These are phyloP conservation scores for Apophysomyces variabilis DNA, from an alignment of 371 early-diverging fungal species.

Conservation along the genomic window DNA sequence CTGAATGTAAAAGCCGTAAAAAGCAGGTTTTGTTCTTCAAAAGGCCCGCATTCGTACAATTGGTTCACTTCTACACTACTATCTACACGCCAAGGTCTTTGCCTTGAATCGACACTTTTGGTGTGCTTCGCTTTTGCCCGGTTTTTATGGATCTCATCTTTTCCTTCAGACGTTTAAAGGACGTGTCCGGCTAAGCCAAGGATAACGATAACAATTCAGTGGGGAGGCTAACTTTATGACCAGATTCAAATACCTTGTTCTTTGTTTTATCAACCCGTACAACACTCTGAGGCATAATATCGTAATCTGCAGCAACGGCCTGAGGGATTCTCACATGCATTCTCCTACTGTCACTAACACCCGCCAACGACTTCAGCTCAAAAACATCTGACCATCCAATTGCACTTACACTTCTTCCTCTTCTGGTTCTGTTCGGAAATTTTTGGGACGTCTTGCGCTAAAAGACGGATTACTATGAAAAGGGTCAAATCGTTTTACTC, in stretches of 20 bases:
- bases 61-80: not conserved
- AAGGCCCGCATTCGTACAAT: too few species aligned
- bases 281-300: conserved; percentile 54
- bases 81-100: conserved; percentile 17
- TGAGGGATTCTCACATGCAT: conserved; percentile 48
- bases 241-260: conserved; percentile 22
- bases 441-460: conserved; percentile 37
- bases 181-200: conserved; percentile 29
- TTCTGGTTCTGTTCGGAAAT: conserved; percentile 38
- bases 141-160: conserved; percentile 47
- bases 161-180: conserved; percentile 42
- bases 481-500: conserved; percentile 1
- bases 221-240: not conserved
- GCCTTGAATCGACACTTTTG: conserved; percentile 47
- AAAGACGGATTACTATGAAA: not conserved
- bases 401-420: conserved; percentile 18
- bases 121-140: conserved; percentile 38
- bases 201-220: not conserved
- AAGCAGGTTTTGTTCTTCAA: not conserved
- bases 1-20: not conserved
- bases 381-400: not conserved
- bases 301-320: conserved; percentile 56
- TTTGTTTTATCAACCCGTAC: conserved; percentile 36
- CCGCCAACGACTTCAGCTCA: too few species aligned
- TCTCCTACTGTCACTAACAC: conserved; percentile 18